Evolutionary conservation across 2,329 filamentous ascomycete genomes (phyloP), one percentile per base, ranked within the genome.

Genomic region (Alternaria novae-zelandiae): DNA sequence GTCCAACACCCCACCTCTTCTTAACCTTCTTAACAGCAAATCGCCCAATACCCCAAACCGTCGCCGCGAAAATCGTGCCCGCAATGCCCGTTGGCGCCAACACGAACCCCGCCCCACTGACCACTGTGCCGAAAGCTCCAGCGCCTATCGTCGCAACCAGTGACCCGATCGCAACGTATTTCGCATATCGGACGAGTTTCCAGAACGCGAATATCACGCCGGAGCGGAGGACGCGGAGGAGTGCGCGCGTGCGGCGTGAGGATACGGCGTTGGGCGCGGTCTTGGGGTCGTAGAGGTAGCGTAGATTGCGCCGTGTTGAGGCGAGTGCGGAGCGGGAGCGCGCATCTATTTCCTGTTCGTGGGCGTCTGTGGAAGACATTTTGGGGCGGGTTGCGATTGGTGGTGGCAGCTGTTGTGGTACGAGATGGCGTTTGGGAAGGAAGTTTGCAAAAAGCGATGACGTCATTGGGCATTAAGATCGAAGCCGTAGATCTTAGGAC

Each of bases 111-210:
- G 77, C 79, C 6, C 81, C 81, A 28, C 75, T 78, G 4, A 78
- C 70, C 6, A 82, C 64, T 1, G 74, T 75, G 2, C 80, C 80
- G 20, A 81, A 71, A 12, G 72, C 80, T 4, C 81, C 55, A 62
- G 72, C 80, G 1, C 77, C 77, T n/a, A 82, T 64, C 0, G 81
- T 80, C 1, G 81, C 80, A 0, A 79, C 74, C 7, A 80, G 59
- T 1, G 79, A 78, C 4, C 81, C 81, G 30, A 82, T 78, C 3
- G 79, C 79, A 5, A 80, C 80, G 54, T 83, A 83, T 61, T 82
- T 83, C 21, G 80, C 81, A 54, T 82, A 83, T 3, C 81, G 75
- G 0, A 82, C 74, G 0, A 81, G 64, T 20, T 80, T 75, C 81
- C 81, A 83, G 70, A 83, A 82, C 11, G 79, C 51, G 70, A 83